phyloP scores from a whole-genome alignment of 768 basidiomycete genomes.

The Mycena latifolia region DNA sequence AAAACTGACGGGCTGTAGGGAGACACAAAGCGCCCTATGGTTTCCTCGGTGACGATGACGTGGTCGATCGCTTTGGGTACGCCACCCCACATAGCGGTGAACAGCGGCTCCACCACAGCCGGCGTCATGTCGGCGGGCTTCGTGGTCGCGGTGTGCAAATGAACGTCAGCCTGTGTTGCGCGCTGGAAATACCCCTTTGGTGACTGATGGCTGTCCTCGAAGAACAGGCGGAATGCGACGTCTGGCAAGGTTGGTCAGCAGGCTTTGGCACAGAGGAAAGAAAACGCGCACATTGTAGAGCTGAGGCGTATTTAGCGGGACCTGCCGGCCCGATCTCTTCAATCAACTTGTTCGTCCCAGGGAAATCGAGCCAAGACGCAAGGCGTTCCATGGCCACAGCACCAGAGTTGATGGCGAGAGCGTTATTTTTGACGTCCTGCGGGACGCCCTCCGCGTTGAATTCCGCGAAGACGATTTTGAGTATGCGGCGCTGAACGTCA shows the following conservation, averaged over 20 bases:
- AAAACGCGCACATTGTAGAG: constrained; percentile 28
- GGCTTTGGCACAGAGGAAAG: background rate
- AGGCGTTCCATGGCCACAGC: constrained; percentile 25
- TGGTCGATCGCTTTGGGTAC: constrained; percentile 4
- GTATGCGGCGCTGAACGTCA: constrained; percentile 28
- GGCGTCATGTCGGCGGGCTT: constrained; percentile 19
- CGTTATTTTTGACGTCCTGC: constrained; percentile 19
- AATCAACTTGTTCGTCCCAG: constrained; percentile 27
- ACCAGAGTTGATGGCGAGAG: constrained; percentile 27
- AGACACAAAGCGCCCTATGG: constrained; percentile 29
- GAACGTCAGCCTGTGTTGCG: constrained; percentile 29
- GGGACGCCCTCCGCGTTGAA: constrained; percentile 36
- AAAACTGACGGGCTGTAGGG: constrained; percentile 35
- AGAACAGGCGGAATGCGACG: constrained; percentile 30
- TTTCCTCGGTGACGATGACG: constrained; percentile 18
- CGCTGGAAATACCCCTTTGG: constrained; percentile 35
- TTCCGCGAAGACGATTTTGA: constrained; percentile 34
- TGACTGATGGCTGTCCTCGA: constrained; percentile 31
- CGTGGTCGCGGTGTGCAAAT: constrained; percentile 30
- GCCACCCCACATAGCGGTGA: constrained; percentile 28
- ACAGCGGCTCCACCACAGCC: constrained; percentile 22
- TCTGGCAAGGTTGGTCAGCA: constrained; percentile 17
- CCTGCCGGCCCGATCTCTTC: constrained; percentile 18
- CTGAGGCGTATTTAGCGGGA: constrained; percentile 26
- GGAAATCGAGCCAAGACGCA: constrained; percentile 22